Evolutionary conservation across 2,329 filamentous ascomycete species (phyloP).

Genomic region (Tolypocladium sp.): DNA sequence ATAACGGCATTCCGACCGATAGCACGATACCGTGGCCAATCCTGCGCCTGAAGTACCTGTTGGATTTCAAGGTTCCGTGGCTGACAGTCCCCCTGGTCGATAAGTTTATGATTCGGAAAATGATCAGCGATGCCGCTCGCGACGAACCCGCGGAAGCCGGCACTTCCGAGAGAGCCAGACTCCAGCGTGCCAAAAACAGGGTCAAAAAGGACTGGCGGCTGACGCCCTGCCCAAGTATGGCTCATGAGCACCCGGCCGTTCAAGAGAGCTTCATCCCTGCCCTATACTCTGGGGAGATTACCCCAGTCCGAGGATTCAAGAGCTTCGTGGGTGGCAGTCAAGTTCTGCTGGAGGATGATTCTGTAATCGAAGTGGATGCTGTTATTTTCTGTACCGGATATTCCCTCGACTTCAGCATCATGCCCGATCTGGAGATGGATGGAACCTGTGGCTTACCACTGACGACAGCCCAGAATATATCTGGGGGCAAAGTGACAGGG

Average conservation of each 20-base stretch:
- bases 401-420: constrained; percentile 18
- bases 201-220: constrained; percentile 1
- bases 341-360: constrained; percentile 21
- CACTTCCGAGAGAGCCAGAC: background rate
- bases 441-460: background rate
- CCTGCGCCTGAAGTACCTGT: constrained; percentile 2
- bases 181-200: background rate
- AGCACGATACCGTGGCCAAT: constrained; percentile 1
- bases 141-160: background rate
- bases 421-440: constrained; percentile 8
- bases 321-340: constrained; percentile 8
- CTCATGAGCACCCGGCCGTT: constrained; percentile 3
- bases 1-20: constrained; percentile 2
- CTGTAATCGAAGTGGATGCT: constrained; percentile 18
- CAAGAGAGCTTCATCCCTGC: constrained; percentile 3
- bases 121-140: constrained; percentile 2
- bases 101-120: constrained; percentile 1
- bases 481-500: too few relatives aligned
- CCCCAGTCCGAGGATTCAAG: constrained; percentile 1
- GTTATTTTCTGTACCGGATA: constrained; percentile 29
- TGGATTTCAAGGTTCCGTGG: constrained; percentile 1
- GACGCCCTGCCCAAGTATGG: constrained; percentile 1
- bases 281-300: background rate
- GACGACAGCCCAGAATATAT: background rate
- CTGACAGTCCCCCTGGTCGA: background rate